Base-by-base conservation (phyloP, 2,329 filamentous ascomycete genomes). In the Tolypocladium tropicale region DNA sequence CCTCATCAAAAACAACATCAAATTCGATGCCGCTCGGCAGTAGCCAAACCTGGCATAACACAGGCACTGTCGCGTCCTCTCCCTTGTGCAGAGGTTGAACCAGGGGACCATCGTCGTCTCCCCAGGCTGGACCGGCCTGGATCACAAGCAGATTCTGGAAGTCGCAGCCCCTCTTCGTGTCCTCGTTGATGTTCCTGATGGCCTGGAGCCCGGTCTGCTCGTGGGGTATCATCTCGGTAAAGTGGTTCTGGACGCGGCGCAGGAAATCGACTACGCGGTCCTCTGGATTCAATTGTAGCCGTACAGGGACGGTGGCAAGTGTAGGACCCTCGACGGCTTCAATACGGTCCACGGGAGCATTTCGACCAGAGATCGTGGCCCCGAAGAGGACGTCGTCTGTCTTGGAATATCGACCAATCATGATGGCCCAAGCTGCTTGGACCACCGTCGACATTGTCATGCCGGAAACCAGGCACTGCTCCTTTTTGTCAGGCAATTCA, bases 291-390 rank as follows among this genome's bases (percentile, higher is more conserved):
- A 63, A 16, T 0, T 41, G 32, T 10, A 64, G 46, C 4, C 65
- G 58, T 1, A 67, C 33, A 4, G 67, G 67, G 0, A 70, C 59
- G 2, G 65, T 66, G 23, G 63, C 60, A 33, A 70, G 64, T 0
- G 64, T 64, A 4, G 68, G 65, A 1, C 65, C 68, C 6, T 62
- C 55, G 1, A 69, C 60, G 10, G 57, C 55, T 5, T 64, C 61
- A 1, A 70, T 63, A 5, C 62, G 62, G 0, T 51, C 39, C 7
- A 70, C 48, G 0, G 60, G 55, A 2, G 63, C 61, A 14, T 65
- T 58, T 1, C 67, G 63, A 6, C 68, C 68, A 1, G 63, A 65
- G 5, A 67, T 54, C 1, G 64, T 64, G 10, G 58, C 58, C 1
- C 64, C 65, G 37, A 67, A 68, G 2, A 64, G 25, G 1, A 68